Conservation (phyloP, 1,284 basidiomycete genomes). For the Ceratobasidium sp. region DNA sequence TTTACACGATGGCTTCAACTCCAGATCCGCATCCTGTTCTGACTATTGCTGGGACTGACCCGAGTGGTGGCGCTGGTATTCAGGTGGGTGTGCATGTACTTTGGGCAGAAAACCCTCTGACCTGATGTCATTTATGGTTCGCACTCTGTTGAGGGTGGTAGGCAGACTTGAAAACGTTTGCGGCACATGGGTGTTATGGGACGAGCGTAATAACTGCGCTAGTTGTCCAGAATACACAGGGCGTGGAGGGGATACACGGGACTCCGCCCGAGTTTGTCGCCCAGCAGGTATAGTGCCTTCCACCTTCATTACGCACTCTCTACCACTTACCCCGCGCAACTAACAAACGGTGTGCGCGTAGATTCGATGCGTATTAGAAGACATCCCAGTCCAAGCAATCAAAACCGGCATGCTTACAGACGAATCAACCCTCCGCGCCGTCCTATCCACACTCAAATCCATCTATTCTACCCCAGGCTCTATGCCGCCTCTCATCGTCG, state of each 20-base stretch:
- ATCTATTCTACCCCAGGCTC: constrained; percentile 52
- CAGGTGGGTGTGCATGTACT: constrained; percentile 63
- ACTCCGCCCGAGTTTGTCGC: constrained; percentile 74
- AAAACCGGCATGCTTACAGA: constrained; percentile 92
- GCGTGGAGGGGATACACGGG: constrained; percentile 79
- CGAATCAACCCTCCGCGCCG: constrained; percentile 59
- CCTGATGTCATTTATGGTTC: not conserved
- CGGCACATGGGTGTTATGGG: constrained; percentile 84
- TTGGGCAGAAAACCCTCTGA: constrained; percentile 13
- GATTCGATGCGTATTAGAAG: constrained; percentile 78
- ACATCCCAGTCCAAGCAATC: constrained; percentile 78
- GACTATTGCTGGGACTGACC: constrained; percentile 88
- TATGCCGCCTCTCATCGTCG: constrained; percentile 60
- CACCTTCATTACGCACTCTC: not conserved
- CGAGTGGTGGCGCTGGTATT: constrained; percentile 90
- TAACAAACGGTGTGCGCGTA: constrained; percentile 54
- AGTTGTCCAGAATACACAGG: constrained; percentile 91
- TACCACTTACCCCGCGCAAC: not conserved
- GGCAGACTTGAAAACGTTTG: constrained; percentile 89
- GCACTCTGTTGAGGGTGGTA: too few species aligned
- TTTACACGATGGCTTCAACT: not conserved
- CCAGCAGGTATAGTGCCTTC: constrained; percentile 65
- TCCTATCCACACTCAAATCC: constrained; percentile 60
- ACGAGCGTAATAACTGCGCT: constrained; percentile 89
- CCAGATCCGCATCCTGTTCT: constrained; percentile 54